Percentiles rank a stretch among this genome's conserved stretches.
Conservation (phyloP, 805 yeast genomes). For the Candida silvatica region DNA sequence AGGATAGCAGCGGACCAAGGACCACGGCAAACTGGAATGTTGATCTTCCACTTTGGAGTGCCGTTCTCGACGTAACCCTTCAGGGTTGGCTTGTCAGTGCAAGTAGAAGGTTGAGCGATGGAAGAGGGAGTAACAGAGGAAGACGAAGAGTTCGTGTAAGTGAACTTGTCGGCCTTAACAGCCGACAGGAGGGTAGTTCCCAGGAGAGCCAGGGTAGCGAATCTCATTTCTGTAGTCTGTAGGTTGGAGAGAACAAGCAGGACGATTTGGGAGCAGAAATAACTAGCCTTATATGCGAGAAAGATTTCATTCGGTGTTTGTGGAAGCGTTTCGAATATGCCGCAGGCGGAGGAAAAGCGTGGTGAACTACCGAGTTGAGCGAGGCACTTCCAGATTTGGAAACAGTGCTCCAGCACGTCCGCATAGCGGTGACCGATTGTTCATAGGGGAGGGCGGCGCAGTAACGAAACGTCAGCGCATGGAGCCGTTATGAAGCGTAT, state of each 20-base stretch:
- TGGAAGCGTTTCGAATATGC: too few species aligned
- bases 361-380: too few species aligned
- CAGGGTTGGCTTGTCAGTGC: background rate
- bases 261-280: too few species aligned
- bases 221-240: conserved; percentile 2
- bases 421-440: too few species aligned
- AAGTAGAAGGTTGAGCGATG: conserved; percentile 1
- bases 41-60: background rate
- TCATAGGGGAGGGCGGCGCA: too few species aligned
- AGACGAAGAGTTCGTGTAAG: conserved; percentile 2
- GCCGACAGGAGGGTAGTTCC: background rate
- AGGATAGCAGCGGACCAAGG: conserved; percentile 1
- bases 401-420: too few species aligned
- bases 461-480: too few species aligned
- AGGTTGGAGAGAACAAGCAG: background rate
- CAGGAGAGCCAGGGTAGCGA: background rate
- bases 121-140: conserved; percentile 1
- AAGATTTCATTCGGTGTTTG: too few species aligned
- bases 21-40: background rate
- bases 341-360: too few species aligned
- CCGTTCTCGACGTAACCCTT: conserved; percentile 1
- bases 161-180: conserved; percentile 1
- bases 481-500: too few species aligned
- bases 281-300: too few species aligned
- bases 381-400: too few species aligned